phyloP scores from a whole-genome alignment of 2,329 filamentous ascomycete genomes.

The Drechslerella coelobrocha region DNA sequence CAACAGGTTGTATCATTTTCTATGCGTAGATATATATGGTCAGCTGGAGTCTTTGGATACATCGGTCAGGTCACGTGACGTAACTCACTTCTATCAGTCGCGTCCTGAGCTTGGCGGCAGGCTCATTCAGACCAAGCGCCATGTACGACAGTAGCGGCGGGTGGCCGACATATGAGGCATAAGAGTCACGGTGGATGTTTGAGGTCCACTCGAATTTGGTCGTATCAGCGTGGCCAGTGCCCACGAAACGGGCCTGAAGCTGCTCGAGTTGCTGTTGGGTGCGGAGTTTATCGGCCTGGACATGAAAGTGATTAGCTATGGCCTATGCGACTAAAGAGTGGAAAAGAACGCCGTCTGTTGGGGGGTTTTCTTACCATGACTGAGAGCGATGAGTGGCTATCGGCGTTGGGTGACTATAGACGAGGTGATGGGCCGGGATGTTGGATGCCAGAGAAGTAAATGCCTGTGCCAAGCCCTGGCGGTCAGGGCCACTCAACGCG shows the following conservation, averaged over 20 bases:
- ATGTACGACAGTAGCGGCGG: constrained; percentile 87
- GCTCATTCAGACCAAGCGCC: constrained; percentile 84
- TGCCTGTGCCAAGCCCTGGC: constrained; percentile 19
- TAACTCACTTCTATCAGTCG: constrained; percentile 74
- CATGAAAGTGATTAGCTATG: constrained; percentile 3
- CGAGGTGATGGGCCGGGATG: constrained; percentile 1
- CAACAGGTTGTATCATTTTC: constrained; percentile 74
- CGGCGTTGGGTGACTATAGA: constrained; percentile 6
- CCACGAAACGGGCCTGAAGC: constrained; percentile 92
- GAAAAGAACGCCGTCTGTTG: background rate
- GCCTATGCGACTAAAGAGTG: no score
- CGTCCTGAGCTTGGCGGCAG: constrained; percentile 77
- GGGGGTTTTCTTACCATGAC: constrained; percentile 32
- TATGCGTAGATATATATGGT: constrained; percentile 54
- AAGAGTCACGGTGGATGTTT: constrained; percentile 93
- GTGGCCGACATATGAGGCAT: constrained; percentile 87
- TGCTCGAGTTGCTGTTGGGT: constrained; percentile 97
- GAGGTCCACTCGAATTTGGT: constrained; percentile 96
- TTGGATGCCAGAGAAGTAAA: constrained; percentile 22
- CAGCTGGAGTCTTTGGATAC: background rate
- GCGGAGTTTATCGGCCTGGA: constrained; percentile 90
- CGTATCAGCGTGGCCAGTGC: constrained; percentile 94
- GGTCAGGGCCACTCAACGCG: constrained; percentile 40
- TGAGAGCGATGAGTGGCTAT: background rate
- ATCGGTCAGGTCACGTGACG: no score